Base-by-base conservation (phyloP, 1,284 basidiomycete genomes). In the Trichosporon ovoides region DNA sequence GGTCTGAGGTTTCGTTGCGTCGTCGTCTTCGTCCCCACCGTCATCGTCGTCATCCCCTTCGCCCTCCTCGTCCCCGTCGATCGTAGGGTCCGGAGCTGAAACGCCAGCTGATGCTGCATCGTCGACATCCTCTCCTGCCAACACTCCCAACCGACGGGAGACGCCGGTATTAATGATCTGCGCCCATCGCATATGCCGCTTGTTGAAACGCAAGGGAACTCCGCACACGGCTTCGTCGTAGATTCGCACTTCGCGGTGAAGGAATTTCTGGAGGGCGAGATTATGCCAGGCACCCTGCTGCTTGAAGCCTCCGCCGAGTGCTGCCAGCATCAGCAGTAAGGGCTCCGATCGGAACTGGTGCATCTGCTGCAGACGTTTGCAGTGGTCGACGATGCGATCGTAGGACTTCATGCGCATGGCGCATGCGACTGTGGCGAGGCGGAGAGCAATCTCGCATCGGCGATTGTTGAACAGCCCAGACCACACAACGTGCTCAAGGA, bases 391-490 rank as follows among this genome's bases (percentile, higher is more conserved):
- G 10, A 87, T 83, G 5, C 81, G 79, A 12, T 80, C 73, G 64
- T 82, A 83, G 18, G 83, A 80, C 46, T 83, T 80, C 3, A 81
- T 82, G 3, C 81, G 73, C 19, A 87, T 82, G 2, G 87, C 85
- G 64, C 87, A 88, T 1, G 89, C 82, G 31, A 88, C 84, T 7
- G 88, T 77, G 1, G 87, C 84, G 11, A 90, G 72, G 5, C 89
- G 83, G 34, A 92, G 83, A 0, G 84, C 83, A 56, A 87, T 83
- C 68, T 91, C 88, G 24, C 80, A 80, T 35, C 82, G 80, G 37
- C 81, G 81, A 34, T 80, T 80, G 67, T 86, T 83, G 76, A 89
- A 93, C 1, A 87, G 84, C 59, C 87, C 88, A 0, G 91, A 91
- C 57, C 84, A 79, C 10, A 87, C 77, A 37, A 93, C 81, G 69